phyloP scores from a whole-genome alignment of 306 rosid species.

The Gynostemma pentaphyllum region DNA sequence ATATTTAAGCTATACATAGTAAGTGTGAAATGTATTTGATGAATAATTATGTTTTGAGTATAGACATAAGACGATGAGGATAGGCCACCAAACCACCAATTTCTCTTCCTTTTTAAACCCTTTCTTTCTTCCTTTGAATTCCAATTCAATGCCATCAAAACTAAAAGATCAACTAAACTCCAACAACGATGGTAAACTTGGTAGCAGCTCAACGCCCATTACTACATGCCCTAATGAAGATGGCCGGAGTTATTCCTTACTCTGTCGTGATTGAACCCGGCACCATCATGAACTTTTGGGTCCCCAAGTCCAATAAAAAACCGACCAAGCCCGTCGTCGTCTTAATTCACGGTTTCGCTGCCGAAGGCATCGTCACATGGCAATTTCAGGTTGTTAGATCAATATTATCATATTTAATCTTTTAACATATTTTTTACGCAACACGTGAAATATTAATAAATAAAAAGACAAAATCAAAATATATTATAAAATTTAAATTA shows the following conservation, averaged over 20 bases:
- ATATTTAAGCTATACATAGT: too few relatives aligned
- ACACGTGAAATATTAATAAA: too few relatives aligned
- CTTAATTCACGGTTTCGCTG: slow-evolving; percentile 67
- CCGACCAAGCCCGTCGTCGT: slow-evolving; percentile 68
- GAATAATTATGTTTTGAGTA: too few relatives aligned
- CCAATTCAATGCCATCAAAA: too few relatives aligned
- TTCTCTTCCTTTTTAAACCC: background rate
- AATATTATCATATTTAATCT: background rate
- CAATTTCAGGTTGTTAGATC: slow-evolving; percentile 33
- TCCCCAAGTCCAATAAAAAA: slow-evolving; percentile 27
- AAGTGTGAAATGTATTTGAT: too few relatives aligned
- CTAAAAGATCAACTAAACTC: too few relatives aligned
- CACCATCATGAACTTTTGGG: slow-evolving; percentile 72
- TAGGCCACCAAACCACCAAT: too few relatives aligned
- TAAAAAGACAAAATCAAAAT: too few relatives aligned
- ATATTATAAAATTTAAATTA: too few relatives aligned
- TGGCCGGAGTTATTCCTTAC: slow-evolving; percentile 70
- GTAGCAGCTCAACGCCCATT: slow-evolving; percentile 63
- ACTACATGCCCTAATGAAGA: slow-evolving; percentile 58
- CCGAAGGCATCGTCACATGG: slow-evolving; percentile 83
- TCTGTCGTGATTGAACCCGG: slow-evolving; percentile 67
- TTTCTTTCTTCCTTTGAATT: background rate
- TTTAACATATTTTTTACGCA: background rate
- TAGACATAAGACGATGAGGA: too few relatives aligned
- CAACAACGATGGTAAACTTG: slow-evolving; percentile 55